Conservation (phyloP, 2,329 filamentous ascomycete species). For the Macrophomina phaseolina region DNA sequence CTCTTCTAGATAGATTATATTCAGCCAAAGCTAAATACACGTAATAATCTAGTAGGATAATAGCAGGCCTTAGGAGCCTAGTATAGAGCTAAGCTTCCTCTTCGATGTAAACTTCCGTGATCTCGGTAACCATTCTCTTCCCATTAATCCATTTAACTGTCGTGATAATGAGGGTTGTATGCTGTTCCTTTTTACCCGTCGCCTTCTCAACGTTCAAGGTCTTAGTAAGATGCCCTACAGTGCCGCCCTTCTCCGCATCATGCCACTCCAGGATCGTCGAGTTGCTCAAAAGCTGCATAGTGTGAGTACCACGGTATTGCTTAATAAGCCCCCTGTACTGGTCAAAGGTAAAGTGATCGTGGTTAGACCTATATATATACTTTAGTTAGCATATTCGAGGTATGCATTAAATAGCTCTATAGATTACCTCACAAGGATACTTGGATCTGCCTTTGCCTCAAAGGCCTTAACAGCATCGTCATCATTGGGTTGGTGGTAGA, state of each 20-base stretch:
- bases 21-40: too few species aligned
- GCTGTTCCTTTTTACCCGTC: conserved; percentile 24
- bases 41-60: too few species aligned
- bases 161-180: conserved; percentile 21
- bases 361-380: conserved; percentile 23
- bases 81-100: too few species aligned
- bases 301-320: background rate
- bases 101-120: conserved; percentile 15
- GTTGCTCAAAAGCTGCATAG: too few species aligned
- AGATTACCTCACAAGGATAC: conserved; percentile 13
- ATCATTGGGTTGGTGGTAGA: conserved; percentile 22
- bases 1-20: too few species aligned
- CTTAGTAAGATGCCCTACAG: conserved; percentile 16
- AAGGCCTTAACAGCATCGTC: conserved; percentile 9
- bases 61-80: too few species aligned
- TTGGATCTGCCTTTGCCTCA: conserved; percentile 23
- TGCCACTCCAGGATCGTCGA: conserved; percentile 17
- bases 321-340: conserved; percentile 21
- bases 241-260: conserved; percentile 26
- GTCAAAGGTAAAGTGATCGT: conserved; percentile 26
- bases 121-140: conserved; percentile 25
- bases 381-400: too few species aligned
- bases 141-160: conserved; percentile 28
- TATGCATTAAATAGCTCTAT: too few species aligned
- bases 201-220: conserved; percentile 21